These are phyloP conservation scores for Stevia rebaudiana DNA, from an alignment of 140 eudicot genomes.

Conservation along the genomic window DNA sequence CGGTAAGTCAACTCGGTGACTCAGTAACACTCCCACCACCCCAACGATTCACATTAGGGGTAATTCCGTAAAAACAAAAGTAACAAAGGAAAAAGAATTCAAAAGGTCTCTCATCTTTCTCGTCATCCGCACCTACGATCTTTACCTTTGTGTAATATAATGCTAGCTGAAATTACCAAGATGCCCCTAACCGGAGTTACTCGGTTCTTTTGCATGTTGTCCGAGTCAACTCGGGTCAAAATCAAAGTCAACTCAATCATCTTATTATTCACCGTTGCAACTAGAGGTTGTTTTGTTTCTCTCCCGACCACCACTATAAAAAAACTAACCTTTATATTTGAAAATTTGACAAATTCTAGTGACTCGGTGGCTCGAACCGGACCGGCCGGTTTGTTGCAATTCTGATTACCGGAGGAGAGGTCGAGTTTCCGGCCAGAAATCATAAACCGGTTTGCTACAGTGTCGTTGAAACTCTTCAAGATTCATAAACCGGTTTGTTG, in stretches of 20 bases:
- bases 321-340: no score
- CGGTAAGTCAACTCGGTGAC: constrained; percentile 22
- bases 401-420: constrained; percentile 46
- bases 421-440: constrained; percentile 64
- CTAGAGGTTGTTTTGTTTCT: no score
- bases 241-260: constrained; percentile 30
- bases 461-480: constrained; percentile 64
- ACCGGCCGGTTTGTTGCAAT: no score
- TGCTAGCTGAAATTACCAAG: constrained; percentile 24
- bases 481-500: constrained; percentile 37
- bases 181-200: constrained; percentile 24
- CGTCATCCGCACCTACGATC: background rate
- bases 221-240: constrained; percentile 40
- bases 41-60: constrained; percentile 24
- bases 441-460: constrained; percentile 43
- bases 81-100: constrained; percentile 9
- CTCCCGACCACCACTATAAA: no score
- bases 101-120: background rate
- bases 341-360: no score
- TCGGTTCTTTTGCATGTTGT: constrained; percentile 16
- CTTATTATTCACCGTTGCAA: constrained; percentile 11
- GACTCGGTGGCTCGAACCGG: no score
- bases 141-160: constrained; percentile 7
- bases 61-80: constrained; percentile 24
- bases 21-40: constrained; percentile 27